Evolutionary conservation across 192 early-diverging fungal species (phyloP).

Genomic region (Phycomyces nitens): DNA sequence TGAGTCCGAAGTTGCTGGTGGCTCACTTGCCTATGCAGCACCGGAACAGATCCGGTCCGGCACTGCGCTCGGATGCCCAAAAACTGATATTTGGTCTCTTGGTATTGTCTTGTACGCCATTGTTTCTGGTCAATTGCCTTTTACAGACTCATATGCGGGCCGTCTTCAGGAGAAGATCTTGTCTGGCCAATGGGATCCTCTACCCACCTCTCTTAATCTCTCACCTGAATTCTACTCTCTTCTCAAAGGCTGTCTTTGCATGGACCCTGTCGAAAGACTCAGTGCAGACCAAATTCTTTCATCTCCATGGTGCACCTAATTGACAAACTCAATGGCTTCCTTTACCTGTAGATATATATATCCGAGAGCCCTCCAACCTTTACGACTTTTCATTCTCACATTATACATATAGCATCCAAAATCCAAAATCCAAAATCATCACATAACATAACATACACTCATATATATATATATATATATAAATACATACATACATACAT

Average conservation of each 20-base stretch:
- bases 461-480: too few species aligned
- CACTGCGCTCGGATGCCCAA: slow-evolving; percentile 44
- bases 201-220: slow-evolving; percentile 22
- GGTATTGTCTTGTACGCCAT: slow-evolving; percentile 72
- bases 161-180: slow-evolving; percentile 66
- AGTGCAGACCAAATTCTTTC: slow-evolving; percentile 43
- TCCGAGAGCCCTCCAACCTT: too few species aligned
- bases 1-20: slow-evolving; percentile 42
- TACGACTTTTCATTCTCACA: too few species aligned
- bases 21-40: slow-evolving; percentile 67
- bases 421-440: too few species aligned
- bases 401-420: too few species aligned
- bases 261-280: slow-evolving; percentile 41
- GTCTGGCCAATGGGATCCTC: slow-evolving; percentile 53
- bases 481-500: too few species aligned
- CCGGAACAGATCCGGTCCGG: slow-evolving; percentile 62
- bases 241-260: slow-evolving; percentile 39
- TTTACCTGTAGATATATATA: too few species aligned
- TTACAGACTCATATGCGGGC: slow-evolving; percentile 69
- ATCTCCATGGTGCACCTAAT: slow-evolving; percentile 8
- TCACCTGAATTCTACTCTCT: slow-evolving; percentile 39
- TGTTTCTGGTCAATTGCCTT: slow-evolving; percentile 65
- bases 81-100: slow-evolving; percentile 74
- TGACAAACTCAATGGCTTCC: too few species aligned
- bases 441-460: too few species aligned